Evolutionary conservation across 352 stramenopile species (phyloP).

Genomic region (Pythium coloratum): DNA sequence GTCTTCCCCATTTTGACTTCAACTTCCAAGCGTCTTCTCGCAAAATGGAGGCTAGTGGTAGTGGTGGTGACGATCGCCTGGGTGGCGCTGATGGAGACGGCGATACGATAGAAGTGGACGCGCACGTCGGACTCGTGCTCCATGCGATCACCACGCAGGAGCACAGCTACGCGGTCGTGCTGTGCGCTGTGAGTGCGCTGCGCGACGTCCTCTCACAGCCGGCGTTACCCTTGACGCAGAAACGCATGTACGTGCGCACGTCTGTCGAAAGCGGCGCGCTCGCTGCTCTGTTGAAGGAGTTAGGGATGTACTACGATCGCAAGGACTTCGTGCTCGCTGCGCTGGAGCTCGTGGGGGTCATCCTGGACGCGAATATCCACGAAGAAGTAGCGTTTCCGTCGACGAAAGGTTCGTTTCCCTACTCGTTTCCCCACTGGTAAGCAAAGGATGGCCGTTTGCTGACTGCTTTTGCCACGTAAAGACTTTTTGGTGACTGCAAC

Average conservation of each 20-base stretch:
- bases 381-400: not conserved
- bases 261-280: slow-evolving; percentile 14
- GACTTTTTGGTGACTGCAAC: slow-evolving; percentile 1
- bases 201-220: slow-evolving; percentile 3
- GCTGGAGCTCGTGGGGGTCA: slow-evolving; percentile 7
- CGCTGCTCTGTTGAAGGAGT: slow-evolving; percentile 1
- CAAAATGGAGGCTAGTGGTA: not conserved
- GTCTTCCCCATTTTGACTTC: not conserved
- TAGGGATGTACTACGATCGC: slow-evolving; percentile 13
- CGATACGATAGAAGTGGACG: slow-evolving; percentile 19
- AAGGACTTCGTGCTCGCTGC: slow-evolving; percentile 15
- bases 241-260: not conserved
- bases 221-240: not conserved
- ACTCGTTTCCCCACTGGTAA: not conserved
- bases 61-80: not conserved
- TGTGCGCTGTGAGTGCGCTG: slow-evolving; percentile 32
- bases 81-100: not conserved
- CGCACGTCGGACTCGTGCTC: slow-evolving; percentile 31
- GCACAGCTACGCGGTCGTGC: slow-evolving; percentile 33
- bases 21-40: slow-evolving; percentile 3
- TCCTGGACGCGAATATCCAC: not conserved
- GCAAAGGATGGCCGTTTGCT: not conserved
- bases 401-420: not conserved
- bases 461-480: not conserved
- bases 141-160: slow-evolving; percentile 34